phyloP scores from a whole-genome alignment of 73 alveolate genomes.

The Stentor roeselii region DNA sequence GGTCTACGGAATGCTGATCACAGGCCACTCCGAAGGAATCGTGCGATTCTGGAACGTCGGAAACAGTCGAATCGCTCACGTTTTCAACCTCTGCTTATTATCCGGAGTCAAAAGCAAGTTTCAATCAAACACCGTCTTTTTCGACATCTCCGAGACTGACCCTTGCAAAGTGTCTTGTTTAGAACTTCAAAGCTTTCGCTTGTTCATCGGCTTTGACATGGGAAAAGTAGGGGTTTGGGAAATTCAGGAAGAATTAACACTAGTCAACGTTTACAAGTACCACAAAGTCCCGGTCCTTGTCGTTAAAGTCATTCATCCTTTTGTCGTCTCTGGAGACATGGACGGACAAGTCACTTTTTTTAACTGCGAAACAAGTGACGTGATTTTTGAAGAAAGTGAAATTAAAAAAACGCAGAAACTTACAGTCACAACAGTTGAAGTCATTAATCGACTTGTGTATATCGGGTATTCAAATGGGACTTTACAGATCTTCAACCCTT shows the following conservation, averaged over 20 bases:
- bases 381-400: neutral
- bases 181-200: neutral
- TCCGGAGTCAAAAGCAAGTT: neutral
- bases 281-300: neutral
- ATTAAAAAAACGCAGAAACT: neutral
- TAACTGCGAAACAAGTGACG: neutral
- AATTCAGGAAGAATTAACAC: neutral
- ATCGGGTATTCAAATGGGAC: neutral
- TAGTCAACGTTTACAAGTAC: neutral
- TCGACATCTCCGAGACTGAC: neutral
- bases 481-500: neutral
- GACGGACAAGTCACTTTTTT: neutral
- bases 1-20: neutral
- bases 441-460: neutral
- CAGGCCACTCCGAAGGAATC: neutral
- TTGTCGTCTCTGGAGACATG: slow-evolving; percentile 5
- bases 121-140: neutral
- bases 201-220: slow-evolving; percentile 2
- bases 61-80: neutral
- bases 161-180: slow-evolving; percentile 14
- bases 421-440: neutral
- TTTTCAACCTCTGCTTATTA: neutral
- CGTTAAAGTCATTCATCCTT: neutral
- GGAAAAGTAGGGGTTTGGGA: slow-evolving; percentile 23
- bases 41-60: slow-evolving; percentile 10